Evolutionary conservation across 2,329 filamentous ascomycete genomes (phyloP).

Genomic region (Apiospora saccharicola): DNA sequence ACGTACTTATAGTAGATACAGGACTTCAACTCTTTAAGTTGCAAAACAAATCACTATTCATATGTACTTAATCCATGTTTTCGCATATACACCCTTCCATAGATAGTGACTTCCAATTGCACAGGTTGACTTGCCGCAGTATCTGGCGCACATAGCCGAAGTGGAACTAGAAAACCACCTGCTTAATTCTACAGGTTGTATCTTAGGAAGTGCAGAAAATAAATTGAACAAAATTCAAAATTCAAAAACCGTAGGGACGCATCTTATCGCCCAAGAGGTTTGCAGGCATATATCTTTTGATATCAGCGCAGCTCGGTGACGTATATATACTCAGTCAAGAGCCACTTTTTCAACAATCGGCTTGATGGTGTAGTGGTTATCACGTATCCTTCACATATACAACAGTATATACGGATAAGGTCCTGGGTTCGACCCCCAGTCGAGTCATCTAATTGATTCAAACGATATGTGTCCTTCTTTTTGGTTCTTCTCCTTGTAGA

Average conservation of each 20-base stretch:
- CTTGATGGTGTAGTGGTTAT: neutral
- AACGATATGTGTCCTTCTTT: neutral
- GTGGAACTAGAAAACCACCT: too few species aligned
- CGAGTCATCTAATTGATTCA: neutral
- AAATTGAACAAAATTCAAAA: neutral
- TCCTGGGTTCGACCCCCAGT: conserved; percentile 15
- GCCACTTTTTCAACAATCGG: neutral
- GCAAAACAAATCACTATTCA: too few species aligned
- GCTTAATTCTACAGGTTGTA: too few species aligned
- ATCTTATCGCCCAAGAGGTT: neutral
- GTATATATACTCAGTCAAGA: neutral
- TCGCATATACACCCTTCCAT: too few species aligned
- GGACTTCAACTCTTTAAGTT: too few species aligned
- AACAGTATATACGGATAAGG: conserved; percentile 11
- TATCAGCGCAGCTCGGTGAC: neutral
- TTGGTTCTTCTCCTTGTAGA: neutral
- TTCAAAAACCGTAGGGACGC: neutral
- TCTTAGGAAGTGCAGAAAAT: neutral
- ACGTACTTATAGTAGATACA: too few species aligned
- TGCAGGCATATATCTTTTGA: too few species aligned
- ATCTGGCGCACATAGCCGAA: too few species aligned
- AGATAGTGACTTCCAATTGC: too few species aligned
- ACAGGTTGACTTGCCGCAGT: too few species aligned
- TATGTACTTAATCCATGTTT: too few species aligned
- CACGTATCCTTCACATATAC: conserved; percentile 19